These are phyloP conservation scores for Yarrowia osloensis DNA, from an alignment of 805 yeast species.

Conservation along the genomic window DNA sequence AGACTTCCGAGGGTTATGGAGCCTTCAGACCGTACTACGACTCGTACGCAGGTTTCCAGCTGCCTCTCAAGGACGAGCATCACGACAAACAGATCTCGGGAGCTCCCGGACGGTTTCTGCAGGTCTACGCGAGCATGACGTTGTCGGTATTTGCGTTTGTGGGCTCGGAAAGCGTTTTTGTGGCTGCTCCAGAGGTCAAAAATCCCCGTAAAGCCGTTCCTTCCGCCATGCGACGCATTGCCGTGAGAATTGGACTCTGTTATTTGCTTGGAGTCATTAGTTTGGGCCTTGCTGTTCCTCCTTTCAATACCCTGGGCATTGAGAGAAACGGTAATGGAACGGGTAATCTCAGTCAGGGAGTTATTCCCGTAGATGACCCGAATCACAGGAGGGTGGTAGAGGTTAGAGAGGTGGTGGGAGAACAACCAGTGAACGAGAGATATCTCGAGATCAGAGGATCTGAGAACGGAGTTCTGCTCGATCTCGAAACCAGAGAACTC, in stretches of 20 bases:
- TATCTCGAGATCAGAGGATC: too few relatives aligned
- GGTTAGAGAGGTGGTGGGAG: too few relatives aligned
- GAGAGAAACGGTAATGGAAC: neutral
- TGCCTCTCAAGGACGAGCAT: neutral
- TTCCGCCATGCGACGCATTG: slow-evolving; percentile 71
- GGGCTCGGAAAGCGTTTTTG: slow-evolving; percentile 79
- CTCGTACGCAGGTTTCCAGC: slow-evolving; percentile 8
- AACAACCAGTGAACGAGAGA: too few relatives aligned
- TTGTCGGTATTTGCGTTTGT: slow-evolving; percentile 74
- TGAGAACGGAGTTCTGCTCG: too few relatives aligned
- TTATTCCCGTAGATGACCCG: neutral
- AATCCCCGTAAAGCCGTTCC: slow-evolving; percentile 79
- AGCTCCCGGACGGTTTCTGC: slow-evolving; percentile 47
- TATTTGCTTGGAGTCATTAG: slow-evolving; percentile 68
- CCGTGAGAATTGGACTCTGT: slow-evolving; percentile 66
- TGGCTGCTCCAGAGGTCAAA: slow-evolving; percentile 84
- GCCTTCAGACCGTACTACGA: slow-evolving; percentile 58
- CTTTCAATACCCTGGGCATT: slow-evolving; percentile 44
- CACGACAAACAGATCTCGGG: neutral
- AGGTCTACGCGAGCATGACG: slow-evolving; percentile 57
- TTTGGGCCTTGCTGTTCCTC: slow-evolving; percentile 69
- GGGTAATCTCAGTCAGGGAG: neutral
- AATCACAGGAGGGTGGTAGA: neutral
- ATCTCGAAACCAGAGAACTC: too few relatives aligned
- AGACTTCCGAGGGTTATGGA: slow-evolving; percentile 58